Evolutionary conservation across 352 stramenopile species (phyloP), one percentile per base, ranked within the genome.

Genomic region (Globisporangium polare): DNA sequence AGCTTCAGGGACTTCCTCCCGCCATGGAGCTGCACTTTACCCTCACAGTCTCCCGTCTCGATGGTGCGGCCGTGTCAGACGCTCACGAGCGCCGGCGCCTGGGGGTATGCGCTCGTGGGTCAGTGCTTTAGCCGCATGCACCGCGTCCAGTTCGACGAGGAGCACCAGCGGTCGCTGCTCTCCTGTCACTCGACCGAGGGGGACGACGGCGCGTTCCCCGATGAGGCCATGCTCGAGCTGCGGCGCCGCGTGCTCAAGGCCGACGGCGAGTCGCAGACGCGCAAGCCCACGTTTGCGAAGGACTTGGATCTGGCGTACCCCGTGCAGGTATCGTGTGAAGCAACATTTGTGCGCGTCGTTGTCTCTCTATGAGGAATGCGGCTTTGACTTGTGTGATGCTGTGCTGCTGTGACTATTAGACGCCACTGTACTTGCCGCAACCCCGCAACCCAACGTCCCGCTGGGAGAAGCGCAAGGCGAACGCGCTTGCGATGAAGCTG

Each of bases 171-270:
- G 20, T 81, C 83, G 57, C 66, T 92, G 37, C 74, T 90, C 5
- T 88, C 77, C 52, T 80, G 71, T 58, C 69, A 80, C 62, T 66
- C 64, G 39, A 72, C 70, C 3, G 72, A 81, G 4, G 49, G 33
- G 8, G 49, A 22, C 1, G 50, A 29, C 2, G 50, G 43, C 9
- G 73, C 69, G 29, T 72, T 80, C 35, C 77, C 78, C 0, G 77
- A 88, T 61, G 75, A 78, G 2, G 79, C 78, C 18, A 88, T 88
- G 75, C 68, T 88, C 43, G 82, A 92, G 71, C 70, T 92, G 53
- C 73, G 83, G 33, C 77, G 80, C 27, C 77, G 83, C 45, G 76
- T 90, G 46, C 84, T 90, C 58, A 72, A 86, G 31, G 63, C 69
- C 49, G 72, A 81, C 53, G 62, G 55, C 3, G 65, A 57, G 42